phyloP scores from a whole-genome alignment of 371 early-diverging fungal species.

The Rhizopus microsporus region DNA sequence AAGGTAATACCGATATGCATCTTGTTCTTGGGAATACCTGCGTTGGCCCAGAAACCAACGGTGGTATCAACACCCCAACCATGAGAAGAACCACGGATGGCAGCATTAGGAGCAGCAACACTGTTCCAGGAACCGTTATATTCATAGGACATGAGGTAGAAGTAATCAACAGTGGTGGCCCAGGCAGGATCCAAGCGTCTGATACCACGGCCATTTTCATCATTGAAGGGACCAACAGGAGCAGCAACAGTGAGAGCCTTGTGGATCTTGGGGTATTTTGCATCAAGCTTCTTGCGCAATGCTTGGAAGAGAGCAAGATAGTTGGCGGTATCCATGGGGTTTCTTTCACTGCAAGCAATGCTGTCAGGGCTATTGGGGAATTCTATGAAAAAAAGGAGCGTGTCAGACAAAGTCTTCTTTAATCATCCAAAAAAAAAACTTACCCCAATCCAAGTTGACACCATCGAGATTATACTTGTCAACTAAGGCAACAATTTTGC shows the following conservation, averaged over 20 bases:
- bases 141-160: conserved; percentile 58
- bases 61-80: conserved; percentile 49
- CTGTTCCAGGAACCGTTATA: conserved; percentile 58
- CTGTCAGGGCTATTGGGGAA: conserved; percentile 45
- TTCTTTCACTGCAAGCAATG: conserved; percentile 30
- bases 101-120: conserved; percentile 65
- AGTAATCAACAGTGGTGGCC: conserved; percentile 61
- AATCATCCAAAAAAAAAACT: not conserved
- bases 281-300: conserved; percentile 61
- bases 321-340: conserved; percentile 59
- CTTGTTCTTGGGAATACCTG: conserved; percentile 60
- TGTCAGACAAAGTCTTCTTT: not conserved
- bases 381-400: conserved; percentile 20
- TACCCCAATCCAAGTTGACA: conserved; percentile 62
- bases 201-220: conserved; percentile 39
- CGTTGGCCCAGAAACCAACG: conserved; percentile 53
- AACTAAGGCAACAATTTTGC: conserved; percentile 33
- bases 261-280: conserved; percentile 36
- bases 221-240: conserved; percentile 62
- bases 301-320: conserved; percentile 46
- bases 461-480: conserved; percentile 58
- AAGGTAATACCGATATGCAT: conserved; percentile 62
- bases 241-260: conserved; percentile 74
- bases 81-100: conserved; percentile 46
- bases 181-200: conserved; percentile 50